Conservation (phyloP, 2,329 filamentous ascomycete species). For the Coniochaeta prunicola region DNA sequence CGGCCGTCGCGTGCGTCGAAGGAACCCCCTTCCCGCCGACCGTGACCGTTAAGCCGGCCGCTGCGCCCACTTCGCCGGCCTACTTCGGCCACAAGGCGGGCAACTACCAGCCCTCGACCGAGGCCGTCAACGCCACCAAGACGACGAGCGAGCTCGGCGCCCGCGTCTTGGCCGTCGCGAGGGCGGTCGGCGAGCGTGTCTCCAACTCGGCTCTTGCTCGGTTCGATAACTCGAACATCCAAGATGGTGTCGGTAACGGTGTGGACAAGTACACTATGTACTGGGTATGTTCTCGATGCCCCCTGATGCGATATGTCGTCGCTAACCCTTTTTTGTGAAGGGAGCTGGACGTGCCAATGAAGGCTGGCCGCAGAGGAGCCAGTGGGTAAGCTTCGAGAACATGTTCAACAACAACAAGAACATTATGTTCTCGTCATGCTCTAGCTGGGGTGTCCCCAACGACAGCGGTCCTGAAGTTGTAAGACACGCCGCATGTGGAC, state of each 20-base stretch:
- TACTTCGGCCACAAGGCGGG: constrained; percentile 6
- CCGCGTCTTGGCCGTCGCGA: not conserved
- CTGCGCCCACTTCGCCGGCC: not conserved
- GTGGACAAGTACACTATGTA: constrained; percentile 22
- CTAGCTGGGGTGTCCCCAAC: constrained; percentile 8
- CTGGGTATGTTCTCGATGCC: not conserved
- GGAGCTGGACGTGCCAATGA: constrained; percentile 18
- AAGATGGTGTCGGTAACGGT: constrained; percentile 11
- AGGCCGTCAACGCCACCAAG: constrained; percentile 1
- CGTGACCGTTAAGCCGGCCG: not conserved
- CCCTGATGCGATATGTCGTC: not conserved
- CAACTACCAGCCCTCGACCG: constrained; percentile 4
- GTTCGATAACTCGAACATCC: constrained; percentile 6
- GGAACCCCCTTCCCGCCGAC: not conserved
- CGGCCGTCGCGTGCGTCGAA: not conserved
- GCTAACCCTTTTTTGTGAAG: not conserved
- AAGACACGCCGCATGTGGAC: not conserved
- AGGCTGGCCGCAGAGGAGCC: constrained; percentile 20
- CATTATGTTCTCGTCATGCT: constrained; percentile 14
- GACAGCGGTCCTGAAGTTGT: constrained; percentile 15
- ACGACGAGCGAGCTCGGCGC: not conserved
- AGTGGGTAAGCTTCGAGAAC: constrained; percentile 21
- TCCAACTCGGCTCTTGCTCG: not conserved
- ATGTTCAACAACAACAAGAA: constrained; percentile 21
- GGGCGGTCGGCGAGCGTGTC: constrained; percentile 3